Percentiles rank a stretch among this genome's conserved stretches.
phyloP scores from a whole-genome alignment of 768 basidiomycete species.

The Mycena capillaripes region DNA sequence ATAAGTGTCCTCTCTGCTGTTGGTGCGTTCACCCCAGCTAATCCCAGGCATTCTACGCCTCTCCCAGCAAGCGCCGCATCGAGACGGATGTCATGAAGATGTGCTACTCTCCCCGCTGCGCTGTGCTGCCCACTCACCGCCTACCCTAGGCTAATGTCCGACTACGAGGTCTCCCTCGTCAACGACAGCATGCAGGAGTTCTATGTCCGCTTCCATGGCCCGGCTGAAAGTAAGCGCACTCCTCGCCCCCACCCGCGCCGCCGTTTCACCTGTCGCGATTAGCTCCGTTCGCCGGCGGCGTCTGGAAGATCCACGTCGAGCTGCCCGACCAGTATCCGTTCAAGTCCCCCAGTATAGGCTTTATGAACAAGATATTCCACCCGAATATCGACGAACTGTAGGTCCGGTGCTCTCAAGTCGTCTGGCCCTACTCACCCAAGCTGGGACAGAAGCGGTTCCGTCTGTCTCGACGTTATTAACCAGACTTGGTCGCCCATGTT shows the following conservation, averaged over 20 bases:
- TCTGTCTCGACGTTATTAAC: slow-evolving; percentile 98
- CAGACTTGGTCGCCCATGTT: slow-evolving; percentile 99
- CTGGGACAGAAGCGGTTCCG: slow-evolving; percentile 87
- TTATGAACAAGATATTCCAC: slow-evolving; percentile 99
- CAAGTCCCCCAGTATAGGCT: slow-evolving; percentile 99
- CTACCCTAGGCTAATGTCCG: slow-evolving; percentile 89
- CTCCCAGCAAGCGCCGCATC: slow-evolving; percentile 91
- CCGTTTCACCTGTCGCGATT: slow-evolving; percentile 20
- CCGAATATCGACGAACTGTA: slow-evolving; percentile 99
- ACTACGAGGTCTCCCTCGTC: slow-evolving; percentile 97
- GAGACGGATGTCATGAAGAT: slow-evolving; percentile 99
- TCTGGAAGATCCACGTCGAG: slow-evolving; percentile 99
- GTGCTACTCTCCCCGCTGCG: slow-evolving; percentile 57
- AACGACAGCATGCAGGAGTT: slow-evolving; percentile 99
- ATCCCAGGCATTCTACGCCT: slow-evolving; percentile 64
- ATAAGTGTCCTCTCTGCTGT: slow-evolving; percentile 62
- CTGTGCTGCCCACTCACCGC: slow-evolving; percentile 25
- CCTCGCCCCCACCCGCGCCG: slow-evolving; percentile 14
- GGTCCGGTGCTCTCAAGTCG: slow-evolving; percentile 50
- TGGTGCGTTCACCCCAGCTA: slow-evolving; percentile 45
- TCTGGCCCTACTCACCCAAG: slow-evolving; percentile 20
- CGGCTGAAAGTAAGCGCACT: slow-evolving; percentile 84
- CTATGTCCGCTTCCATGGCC: slow-evolving; percentile 96
- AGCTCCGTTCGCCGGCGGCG: slow-evolving; percentile 98
- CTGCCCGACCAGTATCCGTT: slow-evolving; percentile 98